A percentile compares a stretch with the other conserved stretches of the same genome.
These are phyloP conservation scores for Neocucurbitaria cava DNA, from an alignment of 2,329 filamentous ascomycete genomes.

Conservation along the genomic window DNA sequence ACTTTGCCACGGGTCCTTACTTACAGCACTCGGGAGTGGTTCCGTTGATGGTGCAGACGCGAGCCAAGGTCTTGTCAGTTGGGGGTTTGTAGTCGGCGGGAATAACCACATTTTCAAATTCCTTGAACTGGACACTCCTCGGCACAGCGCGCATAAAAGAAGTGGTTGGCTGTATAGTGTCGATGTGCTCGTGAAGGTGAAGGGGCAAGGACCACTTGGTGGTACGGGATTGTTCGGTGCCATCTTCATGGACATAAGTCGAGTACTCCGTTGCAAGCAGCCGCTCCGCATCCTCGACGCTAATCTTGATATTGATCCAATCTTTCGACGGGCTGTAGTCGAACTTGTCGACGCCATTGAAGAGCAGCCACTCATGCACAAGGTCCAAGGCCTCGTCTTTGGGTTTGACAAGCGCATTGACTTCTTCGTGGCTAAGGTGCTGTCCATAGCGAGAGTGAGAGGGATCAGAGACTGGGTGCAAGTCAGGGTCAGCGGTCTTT, in stretches of 20 bases:
- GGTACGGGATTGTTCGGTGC: conserved; percentile 53
- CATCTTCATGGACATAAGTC: conserved; percentile 58
- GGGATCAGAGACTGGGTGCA: conserved; percentile 57
- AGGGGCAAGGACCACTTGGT: conserved; percentile 37
- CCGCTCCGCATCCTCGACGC: conserved; percentile 56
- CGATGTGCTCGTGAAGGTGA: conserved; percentile 62
- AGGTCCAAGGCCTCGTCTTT: conserved; percentile 55
- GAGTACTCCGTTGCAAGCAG: conserved; percentile 54
- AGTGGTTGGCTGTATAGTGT: conserved; percentile 63
- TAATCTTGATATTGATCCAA: conserved; percentile 60
- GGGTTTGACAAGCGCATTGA: conserved; percentile 59
- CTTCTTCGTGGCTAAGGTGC: conserved; percentile 57
- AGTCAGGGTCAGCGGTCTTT: neutral
- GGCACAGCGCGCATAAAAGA: conserved; percentile 56
- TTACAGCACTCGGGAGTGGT: conserved; percentile 49
- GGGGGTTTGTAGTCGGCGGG: neutral
- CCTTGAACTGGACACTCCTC: too few species aligned
- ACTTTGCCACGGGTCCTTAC: too few species aligned
- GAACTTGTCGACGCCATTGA: conserved; percentile 54
- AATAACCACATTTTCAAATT: too few species aligned
- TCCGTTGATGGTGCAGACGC: conserved; percentile 47
- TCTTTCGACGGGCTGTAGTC: conserved; percentile 59
- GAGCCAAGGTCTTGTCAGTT: neutral
- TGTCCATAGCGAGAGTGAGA: conserved; percentile 58
- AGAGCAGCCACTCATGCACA: conserved; percentile 60